Percentiles rank a stretch among this genome's conserved stretches.
Conservation (phyloP, 75 land plant genomes). For the Cupressus sempervirens region DNA sequence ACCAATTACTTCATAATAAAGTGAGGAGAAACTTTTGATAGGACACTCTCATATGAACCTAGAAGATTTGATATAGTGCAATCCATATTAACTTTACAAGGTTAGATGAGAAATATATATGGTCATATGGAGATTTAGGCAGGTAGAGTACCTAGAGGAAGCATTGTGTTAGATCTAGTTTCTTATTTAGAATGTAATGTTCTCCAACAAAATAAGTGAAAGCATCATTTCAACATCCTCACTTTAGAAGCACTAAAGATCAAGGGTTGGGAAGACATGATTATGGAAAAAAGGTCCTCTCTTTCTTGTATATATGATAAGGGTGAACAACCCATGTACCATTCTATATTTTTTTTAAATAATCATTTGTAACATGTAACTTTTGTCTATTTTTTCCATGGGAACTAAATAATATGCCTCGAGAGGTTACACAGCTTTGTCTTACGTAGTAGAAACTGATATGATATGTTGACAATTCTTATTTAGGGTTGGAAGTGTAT, state of each 20-base stretch:
- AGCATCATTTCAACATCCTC: background rate
- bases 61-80: background rate
- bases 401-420: slow-evolving; percentile 3
- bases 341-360: background rate
- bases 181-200: background rate
- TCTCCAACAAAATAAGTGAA: background rate
- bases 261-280: background rate
- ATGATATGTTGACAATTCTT: background rate
- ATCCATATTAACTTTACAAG: background rate
- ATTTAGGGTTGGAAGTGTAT: background rate
- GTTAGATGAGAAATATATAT: background rate
- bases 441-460: background rate
- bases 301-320: background rate
- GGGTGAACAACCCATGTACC: slow-evolving; percentile 1
- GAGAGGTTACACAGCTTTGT: background rate
- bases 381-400: background rate
- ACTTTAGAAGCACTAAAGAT: background rate
- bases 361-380: background rate
- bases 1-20: too few relatives aligned
- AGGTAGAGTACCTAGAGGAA: background rate
- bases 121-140: background rate
- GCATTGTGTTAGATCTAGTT: background rate
- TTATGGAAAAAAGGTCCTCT: background rate
- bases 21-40: background rate
- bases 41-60: background rate